These are phyloP conservation scores for Colletotrichum tropicicola DNA, from an alignment of 2,329 filamentous ascomycete species.

Conservation along the genomic window DNA sequence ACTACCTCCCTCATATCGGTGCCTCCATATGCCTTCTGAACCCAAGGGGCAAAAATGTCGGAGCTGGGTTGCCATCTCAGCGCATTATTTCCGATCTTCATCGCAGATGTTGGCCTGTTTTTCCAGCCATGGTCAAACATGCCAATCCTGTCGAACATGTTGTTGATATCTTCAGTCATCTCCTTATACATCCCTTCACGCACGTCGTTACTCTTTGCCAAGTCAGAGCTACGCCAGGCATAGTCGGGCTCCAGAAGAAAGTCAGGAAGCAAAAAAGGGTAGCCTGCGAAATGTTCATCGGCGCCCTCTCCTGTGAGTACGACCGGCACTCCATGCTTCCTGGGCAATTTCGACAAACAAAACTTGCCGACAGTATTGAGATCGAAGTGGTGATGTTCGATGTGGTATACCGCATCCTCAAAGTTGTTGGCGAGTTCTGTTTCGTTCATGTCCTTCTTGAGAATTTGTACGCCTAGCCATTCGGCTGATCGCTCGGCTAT, in stretches of 20 bases:
- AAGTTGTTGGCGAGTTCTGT: constrained; percentile 40
- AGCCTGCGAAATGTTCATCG: constrained; percentile 65
- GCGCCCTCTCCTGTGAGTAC: constrained; percentile 62
- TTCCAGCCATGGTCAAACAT: constrained; percentile 22
- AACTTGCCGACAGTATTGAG: constrained; percentile 62
- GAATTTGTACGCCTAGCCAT: constrained; percentile 41
- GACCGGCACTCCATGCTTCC: constrained; percentile 58
- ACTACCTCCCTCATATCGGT: neutral
- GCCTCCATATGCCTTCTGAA: neutral
- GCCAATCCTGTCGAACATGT: constrained; percentile 17
- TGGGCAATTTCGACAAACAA: constrained; percentile 54
- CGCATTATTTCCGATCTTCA: neutral
- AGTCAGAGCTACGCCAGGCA: constrained; percentile 37
- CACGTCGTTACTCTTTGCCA: neutral
- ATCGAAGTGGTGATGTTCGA: constrained; percentile 48
- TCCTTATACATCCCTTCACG: constrained; percentile 12
- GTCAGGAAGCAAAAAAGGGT: constrained; percentile 54
- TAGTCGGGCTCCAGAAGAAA: constrained; percentile 58
- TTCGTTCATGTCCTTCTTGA: constrained; percentile 39
- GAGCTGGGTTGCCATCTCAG: constrained; percentile 5
- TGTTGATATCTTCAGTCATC: constrained; percentile 12
- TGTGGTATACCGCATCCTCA: constrained; percentile 39
- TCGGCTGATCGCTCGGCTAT: constrained; percentile 44
- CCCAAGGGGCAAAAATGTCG: constrained; percentile 13
- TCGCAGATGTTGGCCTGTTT: neutral